These are phyloP conservation scores for Pseudopyricularia javanii DNA, from an alignment of 2,329 filamentous ascomycete genomes.

Conservation along the genomic window DNA sequence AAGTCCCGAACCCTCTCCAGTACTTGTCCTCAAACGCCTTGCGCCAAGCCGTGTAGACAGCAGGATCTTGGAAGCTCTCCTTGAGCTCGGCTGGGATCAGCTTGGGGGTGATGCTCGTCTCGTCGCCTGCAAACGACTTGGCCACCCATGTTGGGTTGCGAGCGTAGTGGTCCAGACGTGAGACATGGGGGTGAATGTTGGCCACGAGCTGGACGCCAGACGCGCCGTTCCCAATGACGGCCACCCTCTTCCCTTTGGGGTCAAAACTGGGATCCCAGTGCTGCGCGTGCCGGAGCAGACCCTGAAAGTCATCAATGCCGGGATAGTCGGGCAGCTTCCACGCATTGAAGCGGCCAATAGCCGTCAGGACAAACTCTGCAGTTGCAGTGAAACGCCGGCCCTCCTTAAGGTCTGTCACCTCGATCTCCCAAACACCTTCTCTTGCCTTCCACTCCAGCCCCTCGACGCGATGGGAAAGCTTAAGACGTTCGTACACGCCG, in stretches of 20 bases:
- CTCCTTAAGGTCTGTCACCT: conserved; percentile 19
- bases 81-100: conserved; percentile 38
- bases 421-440: conserved; percentile 42
- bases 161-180: conserved; percentile 50
- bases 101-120: conserved; percentile 43
- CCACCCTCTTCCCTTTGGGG: conserved; percentile 16
- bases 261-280: conserved; percentile 14
- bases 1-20: conserved; percentile 42
- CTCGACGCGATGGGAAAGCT: conserved; percentile 42
- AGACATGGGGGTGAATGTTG: conserved; percentile 34
- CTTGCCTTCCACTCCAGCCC: conserved; percentile 41
- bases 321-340: conserved; percentile 51
- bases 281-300: conserved; percentile 13
- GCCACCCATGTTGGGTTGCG: conserved; percentile 58
- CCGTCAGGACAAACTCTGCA: conserved; percentile 49
- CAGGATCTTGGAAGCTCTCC: conserved; percentile 45
- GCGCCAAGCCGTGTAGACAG: conserved; percentile 46
- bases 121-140: conserved; percentile 42
- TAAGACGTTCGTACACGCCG: conserved; percentile 46
- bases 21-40: conserved; percentile 47
- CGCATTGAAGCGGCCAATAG: conserved; percentile 53
- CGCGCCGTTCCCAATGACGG: conserved; percentile 24
- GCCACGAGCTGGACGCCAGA: conserved; percentile 23
- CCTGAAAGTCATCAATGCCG: conserved; percentile 14
- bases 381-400: conserved; percentile 17